Percentiles rank a stretch among this genome's conserved stretches.
Conservation (phyloP, 164 flowering plant species). For the Houttuynia cordata region DNA sequence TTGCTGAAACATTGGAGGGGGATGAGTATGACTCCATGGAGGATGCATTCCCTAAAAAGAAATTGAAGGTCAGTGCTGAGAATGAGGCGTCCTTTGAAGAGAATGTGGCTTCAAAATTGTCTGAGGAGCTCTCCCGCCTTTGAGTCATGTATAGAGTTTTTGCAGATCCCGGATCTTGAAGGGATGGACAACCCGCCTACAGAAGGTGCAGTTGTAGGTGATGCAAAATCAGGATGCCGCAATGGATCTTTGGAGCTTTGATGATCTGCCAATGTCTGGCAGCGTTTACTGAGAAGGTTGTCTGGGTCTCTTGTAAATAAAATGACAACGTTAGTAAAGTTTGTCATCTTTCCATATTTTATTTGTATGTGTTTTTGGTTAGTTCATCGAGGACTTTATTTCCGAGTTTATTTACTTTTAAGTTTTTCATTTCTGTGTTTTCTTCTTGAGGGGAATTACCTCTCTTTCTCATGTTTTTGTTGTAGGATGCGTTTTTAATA, state of each 20-base stretch:
- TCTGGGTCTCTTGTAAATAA: neutral
- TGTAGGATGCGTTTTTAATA: neutral
- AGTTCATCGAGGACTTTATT: neutral
- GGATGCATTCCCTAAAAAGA: slow-evolving; percentile 42
- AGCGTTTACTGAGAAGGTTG: no score
- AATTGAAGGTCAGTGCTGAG: slow-evolving; percentile 31
- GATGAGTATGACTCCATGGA: slow-evolving; percentile 43
- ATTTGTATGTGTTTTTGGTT: neutral
- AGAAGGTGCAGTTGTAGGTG: slow-evolving; percentile 46
- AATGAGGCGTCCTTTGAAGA: slow-evolving; percentile 20
- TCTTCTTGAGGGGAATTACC: neutral
- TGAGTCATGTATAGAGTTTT: slow-evolving; percentile 66
- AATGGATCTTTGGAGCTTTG: slow-evolving; percentile 82
- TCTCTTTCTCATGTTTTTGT: neutral
- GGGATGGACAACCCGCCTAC: slow-evolving; percentile 56
- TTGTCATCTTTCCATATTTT: neutral
- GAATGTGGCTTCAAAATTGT: slow-evolving; percentile 21
- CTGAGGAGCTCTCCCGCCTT: slow-evolving; percentile 66
- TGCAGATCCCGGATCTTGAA: slow-evolving; percentile 57
- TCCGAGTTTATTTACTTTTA: neutral
- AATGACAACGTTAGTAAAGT: neutral
- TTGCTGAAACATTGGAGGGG: slow-evolving; percentile 19
- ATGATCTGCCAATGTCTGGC: slow-evolving; percentile 19
- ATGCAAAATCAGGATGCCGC: slow-evolving; percentile 49
- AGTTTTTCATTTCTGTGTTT: neutral